phyloP scores from a whole-genome alignment of 2,329 filamentous ascomycete species.

The Paraconiothyrium sp. region DNA sequence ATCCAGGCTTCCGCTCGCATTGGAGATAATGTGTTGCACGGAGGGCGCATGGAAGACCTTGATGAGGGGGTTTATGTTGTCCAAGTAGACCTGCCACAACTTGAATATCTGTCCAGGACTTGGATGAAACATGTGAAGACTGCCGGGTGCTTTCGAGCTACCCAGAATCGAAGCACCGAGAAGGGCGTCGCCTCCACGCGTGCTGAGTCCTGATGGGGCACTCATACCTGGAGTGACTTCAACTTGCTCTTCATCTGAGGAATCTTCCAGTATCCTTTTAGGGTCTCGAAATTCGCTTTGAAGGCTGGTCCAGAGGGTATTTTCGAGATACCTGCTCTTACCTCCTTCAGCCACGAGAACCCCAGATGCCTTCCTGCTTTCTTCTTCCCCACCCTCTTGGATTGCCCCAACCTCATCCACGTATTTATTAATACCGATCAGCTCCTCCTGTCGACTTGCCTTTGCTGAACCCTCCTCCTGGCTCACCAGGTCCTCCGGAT shows the following conservation, averaged over 20 bases:
- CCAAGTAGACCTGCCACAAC: slow-evolving; percentile 78
- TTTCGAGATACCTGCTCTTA: slow-evolving; percentile 45
- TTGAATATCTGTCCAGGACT: slow-evolving; percentile 71
- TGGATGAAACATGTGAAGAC: slow-evolving; percentile 62
- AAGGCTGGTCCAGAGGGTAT: slow-evolving; percentile 44
- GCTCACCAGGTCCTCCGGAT: slow-evolving; percentile 35
- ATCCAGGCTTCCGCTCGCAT: slow-evolving; percentile 66
- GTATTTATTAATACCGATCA: slow-evolving; percentile 16
- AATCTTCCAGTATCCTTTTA: slow-evolving; percentile 41
- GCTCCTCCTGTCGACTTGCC: slow-evolving; percentile 1
- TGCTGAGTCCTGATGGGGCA: slow-evolving; percentile 14
- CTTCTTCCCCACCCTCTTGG: not conserved
- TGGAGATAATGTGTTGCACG: slow-evolving; percentile 70
- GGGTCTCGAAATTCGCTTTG: slow-evolving; percentile 41
- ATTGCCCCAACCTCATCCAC: slow-evolving; percentile 5
- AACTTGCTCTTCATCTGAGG: slow-evolving; percentile 37
- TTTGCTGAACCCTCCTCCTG: slow-evolving; percentile 15
- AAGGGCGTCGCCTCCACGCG: slow-evolving; percentile 29
- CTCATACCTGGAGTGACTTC: not conserved
- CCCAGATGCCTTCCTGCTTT: slow-evolving; percentile 16
- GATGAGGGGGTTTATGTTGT: slow-evolving; percentile 77
- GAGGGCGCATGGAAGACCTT: slow-evolving; percentile 78
- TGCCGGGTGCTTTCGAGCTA: slow-evolving; percentile 18
- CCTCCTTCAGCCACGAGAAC: slow-evolving; percentile 38
- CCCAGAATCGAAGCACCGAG: slow-evolving; percentile 36